Base-by-base conservation (phyloP, 169 alveolate species). In the Cytauxzoon felis region DNA sequence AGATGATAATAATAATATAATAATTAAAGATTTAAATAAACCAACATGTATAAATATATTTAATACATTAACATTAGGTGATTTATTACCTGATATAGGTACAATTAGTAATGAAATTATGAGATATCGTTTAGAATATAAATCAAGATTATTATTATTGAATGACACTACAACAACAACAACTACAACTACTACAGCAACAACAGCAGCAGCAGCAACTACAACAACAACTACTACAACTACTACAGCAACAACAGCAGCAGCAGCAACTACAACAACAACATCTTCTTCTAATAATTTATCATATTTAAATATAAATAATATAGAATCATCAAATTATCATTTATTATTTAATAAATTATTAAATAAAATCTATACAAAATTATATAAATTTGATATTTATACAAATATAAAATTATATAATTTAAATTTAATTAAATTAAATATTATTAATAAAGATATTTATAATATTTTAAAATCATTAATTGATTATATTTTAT, bases 361-460 rank as follows among this genome's bases (percentile, higher is more conserved):
- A 34, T 60, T 68, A 29, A 26, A 50, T 38, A 71, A 45, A 26
- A 21, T 80, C 13, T 38, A 80, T 19, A 48, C 58, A 40, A 68
- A 56, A 32, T 52, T 65, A 62, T 43, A 45, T 32, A 64, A 64
- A 48, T 43, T 34, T 16, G 64, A 71, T 30, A 38, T 72, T 27
- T 30, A 60, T 9, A 59, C 61, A 42, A 64, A 80, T 47, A 60
- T 80, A 21, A 60, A 67, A 48, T 16, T 49, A 11, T 30, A 66
- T 18, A 68, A 59, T 23, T 48, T 66, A 36, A 80, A 36, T 41
- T 48, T 59, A 41, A 57, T 29, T 21, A 52, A 67, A 38, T 60
- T 50, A 51, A 61, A 26, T 40, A 68, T 65, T 23, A 84, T 65
- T 33, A 62, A 78, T 21, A 63, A 56, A 27, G 80, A 59, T 34